A percentile compares a stretch with the other conserved stretches of the same genome.
Evolutionary conservation across 2,329 filamentous ascomycete genomes (phyloP).

Genomic region (Colletotrichum sp.): DNA sequence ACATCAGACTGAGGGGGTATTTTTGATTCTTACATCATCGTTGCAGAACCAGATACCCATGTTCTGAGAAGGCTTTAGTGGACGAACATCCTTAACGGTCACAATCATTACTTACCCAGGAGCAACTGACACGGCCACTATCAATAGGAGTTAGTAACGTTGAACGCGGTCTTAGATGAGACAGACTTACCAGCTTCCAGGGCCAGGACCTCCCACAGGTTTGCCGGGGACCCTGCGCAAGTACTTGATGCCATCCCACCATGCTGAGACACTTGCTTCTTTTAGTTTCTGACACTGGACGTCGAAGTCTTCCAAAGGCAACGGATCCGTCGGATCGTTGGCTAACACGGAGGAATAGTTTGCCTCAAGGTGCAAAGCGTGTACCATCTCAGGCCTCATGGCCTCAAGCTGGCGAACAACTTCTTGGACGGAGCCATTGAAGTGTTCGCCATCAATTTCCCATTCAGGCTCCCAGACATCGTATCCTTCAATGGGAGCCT

Average conservation of each 20-base stretch:
- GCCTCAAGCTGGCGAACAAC: not conserved
- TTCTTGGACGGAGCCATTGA: not conserved
- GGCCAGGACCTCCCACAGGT: not conserved
- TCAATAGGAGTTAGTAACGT: not conserved
- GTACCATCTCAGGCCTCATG: not conserved
- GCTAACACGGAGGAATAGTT: not conserved
- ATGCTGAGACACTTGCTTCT: not conserved
- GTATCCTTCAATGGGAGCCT: not conserved
- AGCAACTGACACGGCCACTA: not conserved
- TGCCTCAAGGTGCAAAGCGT: not conserved
- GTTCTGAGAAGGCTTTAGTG: not conserved
- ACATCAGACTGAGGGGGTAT: accelerated
- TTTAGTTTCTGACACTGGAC: not conserved
- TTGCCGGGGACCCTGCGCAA: not conserved
- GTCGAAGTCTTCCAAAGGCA: not conserved
- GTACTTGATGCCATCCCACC: not conserved
- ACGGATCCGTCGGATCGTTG: not conserved
- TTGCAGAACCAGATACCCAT: not conserved
- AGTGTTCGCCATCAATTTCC: constrained; percentile 16
- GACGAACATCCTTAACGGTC: not conserved
- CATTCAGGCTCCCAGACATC: constrained; percentile 2
- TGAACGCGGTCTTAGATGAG: not conserved
- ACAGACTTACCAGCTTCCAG: not conserved
- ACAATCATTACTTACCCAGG: not conserved
- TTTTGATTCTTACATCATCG: not conserved